These are phyloP conservation scores for Gelatoporia subvermispora DNA, from an alignment of 768 basidiomycete species.

Conservation along the genomic window DNA sequence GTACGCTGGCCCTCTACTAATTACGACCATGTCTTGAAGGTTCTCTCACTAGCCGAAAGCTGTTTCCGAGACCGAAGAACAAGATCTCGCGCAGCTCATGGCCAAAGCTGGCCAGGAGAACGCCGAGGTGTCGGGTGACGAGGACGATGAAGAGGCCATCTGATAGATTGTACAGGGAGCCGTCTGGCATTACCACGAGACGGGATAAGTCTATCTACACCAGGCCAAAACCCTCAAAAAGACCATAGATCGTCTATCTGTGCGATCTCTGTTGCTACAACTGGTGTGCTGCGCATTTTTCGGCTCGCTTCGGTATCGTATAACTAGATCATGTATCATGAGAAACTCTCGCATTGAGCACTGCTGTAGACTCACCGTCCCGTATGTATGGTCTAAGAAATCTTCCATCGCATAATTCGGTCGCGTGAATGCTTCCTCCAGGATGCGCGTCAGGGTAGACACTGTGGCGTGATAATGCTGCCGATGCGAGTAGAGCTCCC, in stretches of 20 bases:
- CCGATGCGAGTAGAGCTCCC: conserved; percentile 83
- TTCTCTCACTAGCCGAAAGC: conserved; percentile 76
- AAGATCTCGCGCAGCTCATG: conserved; percentile 96
- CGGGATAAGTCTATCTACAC: too few relatives aligned
- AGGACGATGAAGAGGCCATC: conserved; percentile 67
- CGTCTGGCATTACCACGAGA: too few relatives aligned
- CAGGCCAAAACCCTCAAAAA: background rate
- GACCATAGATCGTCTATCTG: too few relatives aligned
- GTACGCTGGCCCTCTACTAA: conserved; percentile 32
- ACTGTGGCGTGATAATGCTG: conserved; percentile 83
- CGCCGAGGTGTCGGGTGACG: conserved; percentile 93
- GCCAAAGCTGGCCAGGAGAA: conserved; percentile 91
- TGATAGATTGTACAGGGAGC: background rate
- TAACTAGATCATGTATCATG: background rate
- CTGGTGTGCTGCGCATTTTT: background rate
- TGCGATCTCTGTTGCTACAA: background rate
- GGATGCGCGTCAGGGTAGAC: conserved; percentile 83
- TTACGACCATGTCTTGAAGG: background rate
- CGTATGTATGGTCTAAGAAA: conserved; percentile 91
- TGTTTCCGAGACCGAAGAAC: conserved; percentile 95
- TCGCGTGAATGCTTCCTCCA: conserved; percentile 92
- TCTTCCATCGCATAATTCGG: conserved; percentile 88
- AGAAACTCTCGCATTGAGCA: background rate
- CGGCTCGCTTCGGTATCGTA: background rate
- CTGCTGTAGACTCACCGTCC: conserved; percentile 51